Percentiles rank a stretch among this genome's conserved stretches.
Conservation (phyloP, 2,329 filamentous ascomycete genomes). For the Myrmaecium sp. region DNA sequence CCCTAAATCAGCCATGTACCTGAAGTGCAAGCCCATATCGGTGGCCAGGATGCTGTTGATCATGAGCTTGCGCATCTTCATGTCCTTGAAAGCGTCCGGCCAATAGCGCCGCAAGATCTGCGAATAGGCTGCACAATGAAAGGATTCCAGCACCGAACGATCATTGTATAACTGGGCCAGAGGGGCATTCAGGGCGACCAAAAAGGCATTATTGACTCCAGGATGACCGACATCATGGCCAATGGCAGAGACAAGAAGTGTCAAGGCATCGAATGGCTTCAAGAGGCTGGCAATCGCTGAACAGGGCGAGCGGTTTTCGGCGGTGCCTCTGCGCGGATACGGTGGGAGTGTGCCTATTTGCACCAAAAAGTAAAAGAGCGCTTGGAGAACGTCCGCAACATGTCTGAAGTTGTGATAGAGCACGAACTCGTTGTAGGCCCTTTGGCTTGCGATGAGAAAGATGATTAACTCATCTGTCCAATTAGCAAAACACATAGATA, state of each 20-base stretch:
- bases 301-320: constrained; percentile 12
- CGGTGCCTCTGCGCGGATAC: constrained; percentile 33
- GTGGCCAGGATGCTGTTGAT: constrained; percentile 96
- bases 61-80: constrained; percentile 72
- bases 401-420: constrained; percentile 98
- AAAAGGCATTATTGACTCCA: constrained; percentile 93
- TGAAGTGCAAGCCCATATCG: constrained; percentile 93
- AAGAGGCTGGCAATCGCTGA: constrained; percentile 51
- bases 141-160: constrained; percentile 87
- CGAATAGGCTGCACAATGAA: constrained; percentile 92
- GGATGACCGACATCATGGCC: constrained; percentile 96
- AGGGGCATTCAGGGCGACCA: constrained; percentile 80
- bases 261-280: constrained; percentile 74
- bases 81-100: constrained; percentile 65
- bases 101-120: constrained; percentile 89
- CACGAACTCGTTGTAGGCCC: constrained; percentile 92
- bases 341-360: constrained; percentile 58
- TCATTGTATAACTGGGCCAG: constrained; percentile 94
- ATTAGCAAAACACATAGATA: constrained; percentile 7
- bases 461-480: constrained; percentile 57
- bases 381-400: constrained; percentile 89
- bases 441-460: constrained; percentile 75
- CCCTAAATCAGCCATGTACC: constrained; percentile 84
- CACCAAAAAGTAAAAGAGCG: constrained; percentile 77
- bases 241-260: constrained; percentile 85